phyloP scores from a whole-genome alignment of 1,139 yeast species.

The Kodamaea ohmeri region DNA sequence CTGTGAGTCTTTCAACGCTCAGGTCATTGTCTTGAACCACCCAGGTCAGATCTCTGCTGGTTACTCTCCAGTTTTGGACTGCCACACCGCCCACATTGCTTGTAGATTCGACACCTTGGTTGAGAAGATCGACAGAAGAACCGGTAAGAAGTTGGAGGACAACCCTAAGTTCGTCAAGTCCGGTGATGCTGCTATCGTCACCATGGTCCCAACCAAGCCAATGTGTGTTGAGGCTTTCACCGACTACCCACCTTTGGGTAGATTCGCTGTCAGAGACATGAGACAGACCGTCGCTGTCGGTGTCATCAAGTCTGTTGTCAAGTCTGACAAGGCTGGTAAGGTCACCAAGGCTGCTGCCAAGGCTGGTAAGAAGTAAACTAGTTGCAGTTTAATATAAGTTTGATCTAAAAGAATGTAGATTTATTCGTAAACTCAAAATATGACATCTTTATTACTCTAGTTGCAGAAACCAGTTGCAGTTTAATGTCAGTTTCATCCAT shows the following conservation, averaged over 20 bases:
- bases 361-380: conserved; percentile 92
- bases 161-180: no score
- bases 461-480: conserved; percentile 38
- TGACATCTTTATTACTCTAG: no score
- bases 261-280: conserved; percentile 99
- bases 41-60: no score
- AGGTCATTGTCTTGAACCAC: no score
- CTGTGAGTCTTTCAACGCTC: no score
- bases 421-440: background rate
- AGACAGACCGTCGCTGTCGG: conserved; percentile 99
- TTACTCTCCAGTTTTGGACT: no score
- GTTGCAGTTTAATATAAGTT: conserved; percentile 2
- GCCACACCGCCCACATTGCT: no score
- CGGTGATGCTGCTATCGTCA: no score
- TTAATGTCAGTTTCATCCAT: conserved; percentile 1
- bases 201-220: no score
- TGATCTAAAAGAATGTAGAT: background rate
- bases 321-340: conserved; percentile 94
- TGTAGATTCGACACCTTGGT: no score
- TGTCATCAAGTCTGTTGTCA: conserved; percentile 98
- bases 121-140: no score
- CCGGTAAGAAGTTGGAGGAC: no score
- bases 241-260: conserved; percentile 98
- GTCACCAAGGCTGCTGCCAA: conserved; percentile 99
- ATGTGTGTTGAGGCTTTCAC: conserved; percentile 97